A percentile compares a stretch with the other conserved stretches of the same genome.
phyloP scores from a whole-genome alignment of 129 eudicot species.

The Heracleum sosnowskyi region DNA sequence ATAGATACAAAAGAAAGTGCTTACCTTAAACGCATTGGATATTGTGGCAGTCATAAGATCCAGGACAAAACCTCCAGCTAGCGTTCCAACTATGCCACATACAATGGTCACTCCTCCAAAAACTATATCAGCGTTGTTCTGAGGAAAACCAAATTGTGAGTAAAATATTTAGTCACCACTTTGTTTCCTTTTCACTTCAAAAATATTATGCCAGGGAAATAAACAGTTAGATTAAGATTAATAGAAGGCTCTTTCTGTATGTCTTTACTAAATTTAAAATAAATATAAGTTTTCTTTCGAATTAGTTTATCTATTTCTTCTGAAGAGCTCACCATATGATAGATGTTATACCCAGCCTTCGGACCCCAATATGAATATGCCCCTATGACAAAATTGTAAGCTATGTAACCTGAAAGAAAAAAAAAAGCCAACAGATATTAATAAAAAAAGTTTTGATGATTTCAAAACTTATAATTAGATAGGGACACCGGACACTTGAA shows the following conservation, averaged over 20 bases:
- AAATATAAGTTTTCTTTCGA: too few species aligned
- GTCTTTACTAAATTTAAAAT: not conserved
- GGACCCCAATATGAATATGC: constrained; percentile 99
- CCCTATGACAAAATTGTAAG: constrained; percentile 87
- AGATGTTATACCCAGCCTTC: constrained; percentile 86
- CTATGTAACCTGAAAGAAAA: constrained; percentile 62
- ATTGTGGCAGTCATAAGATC: constrained; percentile 71
- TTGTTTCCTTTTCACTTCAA: not conserved
- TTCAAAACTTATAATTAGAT: not conserved
- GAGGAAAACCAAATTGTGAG: constrained; percentile 7
- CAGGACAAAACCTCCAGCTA: constrained; percentile 67
- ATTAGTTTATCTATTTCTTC: not conserved
- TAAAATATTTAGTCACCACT: not conserved
- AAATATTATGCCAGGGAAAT: not conserved
- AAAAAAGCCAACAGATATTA: not conserved
- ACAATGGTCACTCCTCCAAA: constrained; percentile 83
- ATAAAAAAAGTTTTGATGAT: not conserved
- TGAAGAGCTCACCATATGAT: constrained; percentile 59
- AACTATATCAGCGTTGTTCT: constrained; percentile 75
- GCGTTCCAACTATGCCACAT: constrained; percentile 83
- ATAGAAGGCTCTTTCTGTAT: not conserved
- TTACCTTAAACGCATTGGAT: constrained; percentile 92
- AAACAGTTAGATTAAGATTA: not conserved
- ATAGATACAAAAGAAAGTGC: not conserved
- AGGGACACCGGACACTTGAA: not conserved